A percentile compares a stretch with the other conserved stretches of the same genome.
phyloP scores from a whole-genome alignment of 768 basidiomycete species.

The Panellus pusillus region DNA sequence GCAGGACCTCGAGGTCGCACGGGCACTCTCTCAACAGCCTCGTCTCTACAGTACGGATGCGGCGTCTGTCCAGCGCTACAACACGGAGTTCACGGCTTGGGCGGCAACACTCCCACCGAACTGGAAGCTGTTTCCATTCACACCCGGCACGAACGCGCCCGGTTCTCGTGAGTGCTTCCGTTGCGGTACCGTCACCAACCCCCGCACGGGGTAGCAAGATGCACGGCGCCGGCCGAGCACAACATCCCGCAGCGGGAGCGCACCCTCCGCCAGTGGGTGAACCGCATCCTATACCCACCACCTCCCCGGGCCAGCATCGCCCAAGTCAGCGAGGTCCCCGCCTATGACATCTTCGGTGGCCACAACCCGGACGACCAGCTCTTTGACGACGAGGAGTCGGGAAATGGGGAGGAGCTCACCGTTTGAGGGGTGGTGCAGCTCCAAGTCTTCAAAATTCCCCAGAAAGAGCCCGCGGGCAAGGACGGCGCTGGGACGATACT shows the following conservation, averaged over 20 bases:
- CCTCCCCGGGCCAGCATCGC: neutral
- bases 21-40: neutral
- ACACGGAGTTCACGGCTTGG: neutral
- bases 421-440: too few relatives aligned
- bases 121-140: neutral
- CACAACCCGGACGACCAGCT: too few relatives aligned
- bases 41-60: neutral
- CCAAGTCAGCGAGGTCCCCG: neutral
- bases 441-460: too few relatives aligned
- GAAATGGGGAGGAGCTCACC: too few relatives aligned
- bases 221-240: neutral
- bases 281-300: neutral
- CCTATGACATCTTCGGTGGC: neutral
- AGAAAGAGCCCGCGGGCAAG: too few relatives aligned
- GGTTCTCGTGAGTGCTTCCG: conserved; percentile 7
- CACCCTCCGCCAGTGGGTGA: neutral
- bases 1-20: neutral
- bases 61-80: neutral
- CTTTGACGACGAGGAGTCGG: too few relatives aligned
- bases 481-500: too few relatives aligned
- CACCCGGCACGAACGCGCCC: neutral
- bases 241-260: neutral
- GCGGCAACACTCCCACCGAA: neutral
- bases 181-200: conserved; percentile 1
- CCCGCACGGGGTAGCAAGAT: neutral